A percentile compares a stretch with the other conserved stretches of the same genome.
phyloP scores from a whole-genome alignment of 768 basidiomycete genomes.

The Tubosaeta sp. region DNA sequence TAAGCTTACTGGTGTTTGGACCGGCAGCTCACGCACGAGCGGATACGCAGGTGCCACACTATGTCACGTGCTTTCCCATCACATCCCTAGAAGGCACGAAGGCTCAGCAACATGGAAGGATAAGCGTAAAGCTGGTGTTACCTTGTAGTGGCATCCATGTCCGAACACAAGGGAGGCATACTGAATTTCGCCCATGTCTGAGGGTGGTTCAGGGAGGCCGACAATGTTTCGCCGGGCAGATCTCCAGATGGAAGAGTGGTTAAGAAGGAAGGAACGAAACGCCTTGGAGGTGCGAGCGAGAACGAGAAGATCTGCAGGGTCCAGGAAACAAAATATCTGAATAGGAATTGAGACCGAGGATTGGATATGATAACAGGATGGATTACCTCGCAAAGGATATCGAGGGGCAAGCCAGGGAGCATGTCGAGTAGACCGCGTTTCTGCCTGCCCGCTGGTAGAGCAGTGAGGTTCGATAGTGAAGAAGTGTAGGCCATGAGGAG shows the following conservation, averaged over 20 bases:
- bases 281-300: constrained; percentile 41
- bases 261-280: constrained; percentile 39
- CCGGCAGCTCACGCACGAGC: constrained; percentile 28
- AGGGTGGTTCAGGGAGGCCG: constrained; percentile 42
- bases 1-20: constrained; percentile 21
- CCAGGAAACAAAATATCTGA: constrained; percentile 43
- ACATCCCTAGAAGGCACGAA: constrained; percentile 19
- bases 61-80: constrained; percentile 22
- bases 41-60: constrained; percentile 32
- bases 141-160: constrained; percentile 39
- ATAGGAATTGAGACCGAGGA: background rate
- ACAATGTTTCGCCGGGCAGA: constrained; percentile 34
- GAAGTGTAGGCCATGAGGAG: constrained; percentile 8
- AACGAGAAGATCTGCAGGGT: constrained; percentile 42
- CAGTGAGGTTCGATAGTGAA: background rate
- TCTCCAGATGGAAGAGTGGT: constrained; percentile 27
- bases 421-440: constrained; percentile 18
- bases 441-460: background rate
- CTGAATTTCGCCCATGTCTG: constrained; percentile 45
- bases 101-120: background rate
- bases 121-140: constrained; percentile 1
- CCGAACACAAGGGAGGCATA: constrained; percentile 49
- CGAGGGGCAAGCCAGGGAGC: constrained; percentile 35
- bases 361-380: background rate
- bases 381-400: constrained; percentile 26